Base-by-base conservation (phyloP, 2,329 filamentous ascomycete genomes). In the Cladosporium phlei region DNA sequence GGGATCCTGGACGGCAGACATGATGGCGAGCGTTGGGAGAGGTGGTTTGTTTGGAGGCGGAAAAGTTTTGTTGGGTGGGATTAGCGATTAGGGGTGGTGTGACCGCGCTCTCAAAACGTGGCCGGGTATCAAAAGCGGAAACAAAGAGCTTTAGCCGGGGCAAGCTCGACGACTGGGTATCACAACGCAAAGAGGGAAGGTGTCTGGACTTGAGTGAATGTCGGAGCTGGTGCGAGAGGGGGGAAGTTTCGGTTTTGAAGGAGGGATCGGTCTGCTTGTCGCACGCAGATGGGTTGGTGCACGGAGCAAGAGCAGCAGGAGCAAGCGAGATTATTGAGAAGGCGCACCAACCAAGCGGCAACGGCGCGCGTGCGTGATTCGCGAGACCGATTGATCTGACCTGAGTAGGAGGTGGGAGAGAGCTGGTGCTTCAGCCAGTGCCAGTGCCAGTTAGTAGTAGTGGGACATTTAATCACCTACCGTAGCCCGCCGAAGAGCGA, bases 1-100 rank as follows among this genome's bases (percentile, higher is more conserved):
- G 25, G 51, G 51, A 22, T 51, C 46, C 25, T 57, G 49, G 20
- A 52, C 56, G 45, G 55, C 55, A 46, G 59, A 61, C 59, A 62
- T 62, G 20, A 12, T 42, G 38, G 28, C 27, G 38, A 24, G 16
- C 17, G 7, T 16, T 14, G 33, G 12, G 17, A 20, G 33, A 37
- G 33, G 33, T 24, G 9, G 17, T 6, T 10, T 2, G 33, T 12
- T 3, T 17, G 24, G 6, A 25, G 22, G 19, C 16, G 24, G n/a
- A 19, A 32, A 14, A 14, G 14, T 37, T 21, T 33, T 14, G 32
- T 12, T 28, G 30, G 32, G 30, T 21, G 38, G 42, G 42, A 37
- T 34, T 45, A 39, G 37, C 7, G 5, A 45, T 45, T 45, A 45
- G 42, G 32, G 37, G 42, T 43, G 28, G 42, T 20, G 42, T 45